A percentile compares a stretch with the other conserved stretches of the same genome.
Conservation (phyloP, 2,329 filamentous ascomycete genomes). For the Fusarium floridanum region DNA sequence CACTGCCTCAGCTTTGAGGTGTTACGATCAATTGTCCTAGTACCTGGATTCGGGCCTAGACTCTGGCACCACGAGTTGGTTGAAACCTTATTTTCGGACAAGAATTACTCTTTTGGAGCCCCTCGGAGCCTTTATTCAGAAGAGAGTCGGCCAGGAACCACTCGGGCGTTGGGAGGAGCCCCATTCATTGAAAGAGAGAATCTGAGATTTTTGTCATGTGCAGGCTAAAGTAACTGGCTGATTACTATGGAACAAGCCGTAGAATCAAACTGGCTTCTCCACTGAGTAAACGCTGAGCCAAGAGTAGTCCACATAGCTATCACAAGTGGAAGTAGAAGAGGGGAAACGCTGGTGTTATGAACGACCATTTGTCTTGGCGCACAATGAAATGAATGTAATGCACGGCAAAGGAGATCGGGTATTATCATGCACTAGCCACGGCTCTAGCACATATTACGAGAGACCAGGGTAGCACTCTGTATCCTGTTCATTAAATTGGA, state of each 20-base stretch:
- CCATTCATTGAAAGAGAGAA: not conserved
- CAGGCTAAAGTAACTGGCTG: not conserved
- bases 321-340: not conserved
- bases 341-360: not conserved
- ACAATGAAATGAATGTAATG: not conserved
- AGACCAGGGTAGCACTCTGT: not conserved
- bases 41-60: not conserved
- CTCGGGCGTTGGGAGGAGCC: not conserved
- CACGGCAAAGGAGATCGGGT: not conserved
- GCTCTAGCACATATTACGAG: not conserved
- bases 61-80: not conserved
- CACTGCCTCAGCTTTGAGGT: not conserved
- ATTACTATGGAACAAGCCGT: not conserved
- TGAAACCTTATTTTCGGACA: not conserved
- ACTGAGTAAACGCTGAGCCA: not conserved
- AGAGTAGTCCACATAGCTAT: not conserved
- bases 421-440: not conserved
- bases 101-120: not conserved
- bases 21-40: not conserved
- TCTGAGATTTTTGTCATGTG: not conserved
- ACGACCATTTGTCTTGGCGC: not conserved
- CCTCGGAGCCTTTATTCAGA: not conserved
- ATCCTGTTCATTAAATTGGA: not conserved
- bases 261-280: not conserved
- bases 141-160: not conserved